Percentiles rank a stretch among this genome's conserved stretches.
Evolutionary conservation across 2,329 filamentous ascomycete genomes (phyloP).

Genomic region (Coniochaeta ligniaria): DNA sequence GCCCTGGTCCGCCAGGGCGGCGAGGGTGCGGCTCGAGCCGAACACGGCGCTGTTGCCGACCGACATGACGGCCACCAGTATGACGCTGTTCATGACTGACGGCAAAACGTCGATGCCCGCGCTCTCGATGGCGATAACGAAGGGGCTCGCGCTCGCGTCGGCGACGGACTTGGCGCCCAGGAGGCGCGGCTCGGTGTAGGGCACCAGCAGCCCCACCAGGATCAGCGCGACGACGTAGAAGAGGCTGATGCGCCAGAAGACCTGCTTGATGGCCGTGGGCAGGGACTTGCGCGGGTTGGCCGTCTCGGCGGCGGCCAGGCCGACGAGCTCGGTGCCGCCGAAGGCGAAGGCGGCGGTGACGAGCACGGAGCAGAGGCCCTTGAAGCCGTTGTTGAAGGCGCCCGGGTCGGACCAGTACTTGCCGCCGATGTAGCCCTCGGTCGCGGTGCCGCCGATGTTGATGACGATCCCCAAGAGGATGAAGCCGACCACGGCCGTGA

Average conservation of each 20-base stretch:
- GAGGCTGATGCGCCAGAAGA: slow-evolving; percentile 88
- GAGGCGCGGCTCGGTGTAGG: slow-evolving; percentile 60
- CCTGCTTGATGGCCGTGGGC: slow-evolving; percentile 83
- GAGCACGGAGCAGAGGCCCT: slow-evolving; percentile 72
- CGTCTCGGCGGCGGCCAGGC: slow-evolving; percentile 70
- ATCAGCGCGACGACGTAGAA: slow-evolving; percentile 84
- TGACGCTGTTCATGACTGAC: slow-evolving; percentile 91
- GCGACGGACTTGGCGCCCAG: slow-evolving; percentile 48
- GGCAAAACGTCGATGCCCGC: slow-evolving; percentile 76
- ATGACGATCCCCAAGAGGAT: slow-evolving; percentile 86
- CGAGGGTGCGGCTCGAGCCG: slow-evolving; percentile 73
- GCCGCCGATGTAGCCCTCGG: slow-evolving; percentile 72
- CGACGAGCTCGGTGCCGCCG: slow-evolving; percentile 68
- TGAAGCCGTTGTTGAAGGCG: slow-evolving; percentile 79
- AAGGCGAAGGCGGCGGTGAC: slow-evolving; percentile 73
- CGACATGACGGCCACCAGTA: slow-evolving; percentile 81
- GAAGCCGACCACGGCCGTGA: slow-evolving; percentile 79
- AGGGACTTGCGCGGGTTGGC: slow-evolving; percentile 75
- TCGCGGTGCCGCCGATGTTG: slow-evolving; percentile 71
- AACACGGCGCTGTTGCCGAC: slow-evolving; percentile 92
- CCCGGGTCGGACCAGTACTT: slow-evolving; percentile 72
- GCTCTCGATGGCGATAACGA: slow-evolving; percentile 85
- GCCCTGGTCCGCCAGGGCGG: slow-evolving; percentile 79
- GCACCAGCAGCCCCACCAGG: slow-evolving; percentile 76
- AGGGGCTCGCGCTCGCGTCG: slow-evolving; percentile 74